Conservation (phyloP, 345 rosid genomes). For the Microthlaspi erraticum region DNA sequence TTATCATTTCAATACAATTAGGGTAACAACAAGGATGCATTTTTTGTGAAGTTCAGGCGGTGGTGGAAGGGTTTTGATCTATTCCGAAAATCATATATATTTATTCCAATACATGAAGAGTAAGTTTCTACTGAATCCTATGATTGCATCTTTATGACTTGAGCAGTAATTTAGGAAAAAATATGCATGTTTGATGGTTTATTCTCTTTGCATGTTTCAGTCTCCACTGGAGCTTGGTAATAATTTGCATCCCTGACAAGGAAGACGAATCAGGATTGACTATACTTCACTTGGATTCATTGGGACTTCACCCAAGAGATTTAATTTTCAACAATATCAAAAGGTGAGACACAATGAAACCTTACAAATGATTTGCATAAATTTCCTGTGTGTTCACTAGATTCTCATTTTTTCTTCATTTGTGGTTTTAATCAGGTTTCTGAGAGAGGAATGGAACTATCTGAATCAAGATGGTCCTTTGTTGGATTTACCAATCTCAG, state of each 20-base stretch:
- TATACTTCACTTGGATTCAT: slow-evolving; percentile 86
- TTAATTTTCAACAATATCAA: slow-evolving; percentile 62
- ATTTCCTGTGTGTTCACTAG: neutral
- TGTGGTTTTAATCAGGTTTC: slow-evolving; percentile 52
- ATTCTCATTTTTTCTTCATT: neutral
- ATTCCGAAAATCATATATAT: slow-evolving; percentile 84
- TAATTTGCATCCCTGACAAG: slow-evolving; percentile 82
- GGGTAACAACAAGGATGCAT: slow-evolving; percentile 64
- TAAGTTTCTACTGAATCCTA: slow-evolving; percentile 49
- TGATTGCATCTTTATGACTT: slow-evolving; percentile 16
- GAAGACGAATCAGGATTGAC: slow-evolving; percentile 80
- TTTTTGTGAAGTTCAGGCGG: slow-evolving; percentile 80
- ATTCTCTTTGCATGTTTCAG: slow-evolving; percentile 48
- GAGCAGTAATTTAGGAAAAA: no score
- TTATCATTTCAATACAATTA: slow-evolving; percentile 35
- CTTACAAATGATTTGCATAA: neutral
- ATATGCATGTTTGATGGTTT: neutral
- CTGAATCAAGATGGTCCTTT: slow-evolving; percentile 58
- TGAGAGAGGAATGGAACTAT: slow-evolving; percentile 83
- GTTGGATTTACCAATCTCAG: slow-evolving; percentile 64
- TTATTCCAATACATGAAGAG: slow-evolving; percentile 93
- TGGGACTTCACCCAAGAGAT: slow-evolving; percentile 67
- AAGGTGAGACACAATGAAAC: slow-evolving; percentile 58
- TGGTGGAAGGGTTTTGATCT: slow-evolving; percentile 96
- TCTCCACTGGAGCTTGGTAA: slow-evolving; percentile 95